Percentiles rank a stretch among this genome's conserved stretches.
phyloP scores from a whole-genome alignment of 345 rosid genomes.

The Arabis alpina region DNA sequence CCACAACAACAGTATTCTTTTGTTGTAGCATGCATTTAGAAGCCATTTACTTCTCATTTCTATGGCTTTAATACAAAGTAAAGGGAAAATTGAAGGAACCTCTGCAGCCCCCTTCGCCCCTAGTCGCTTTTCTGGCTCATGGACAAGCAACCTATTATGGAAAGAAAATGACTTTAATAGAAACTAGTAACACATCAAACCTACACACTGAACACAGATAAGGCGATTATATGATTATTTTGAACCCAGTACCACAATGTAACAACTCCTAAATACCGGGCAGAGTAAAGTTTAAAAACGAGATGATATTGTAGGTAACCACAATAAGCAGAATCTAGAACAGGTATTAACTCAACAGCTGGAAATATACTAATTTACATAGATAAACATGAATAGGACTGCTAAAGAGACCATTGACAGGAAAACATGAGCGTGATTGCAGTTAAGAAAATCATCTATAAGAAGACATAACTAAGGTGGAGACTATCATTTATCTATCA shows the following conservation, averaged over 20 bases:
- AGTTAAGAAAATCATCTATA: neutral
- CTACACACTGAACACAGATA: neutral
- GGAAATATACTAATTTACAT: neutral
- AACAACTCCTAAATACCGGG: neutral
- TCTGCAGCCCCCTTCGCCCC: slow-evolving; percentile 76
- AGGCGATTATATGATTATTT: neutral
- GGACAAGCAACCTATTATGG: slow-evolving; percentile 62
- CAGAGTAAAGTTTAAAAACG: slow-evolving; percentile 4
- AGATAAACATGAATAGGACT: slow-evolving; percentile 2
- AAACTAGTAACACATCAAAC: slow-evolving; percentile 10
- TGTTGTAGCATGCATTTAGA: slow-evolving; percentile 15
- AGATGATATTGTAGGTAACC: slow-evolving; percentile 7
- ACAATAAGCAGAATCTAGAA: neutral
- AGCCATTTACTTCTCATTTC: neutral
- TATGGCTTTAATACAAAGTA: neutral
- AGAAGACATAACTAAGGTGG: too few species aligned
- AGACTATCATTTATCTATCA: too few species aligned
- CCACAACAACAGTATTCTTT: slow-evolving; percentile 17
- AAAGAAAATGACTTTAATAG: slow-evolving; percentile 30
- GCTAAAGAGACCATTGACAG: neutral
- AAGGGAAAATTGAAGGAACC: slow-evolving; percentile 49
- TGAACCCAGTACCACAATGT: neutral
- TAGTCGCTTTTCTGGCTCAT: slow-evolving; percentile 65
- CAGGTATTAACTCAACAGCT: neutral
- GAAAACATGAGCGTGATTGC: neutral